phyloP scores from a whole-genome alignment of 257 asterid species.

The Primulina tabacum region DNA sequence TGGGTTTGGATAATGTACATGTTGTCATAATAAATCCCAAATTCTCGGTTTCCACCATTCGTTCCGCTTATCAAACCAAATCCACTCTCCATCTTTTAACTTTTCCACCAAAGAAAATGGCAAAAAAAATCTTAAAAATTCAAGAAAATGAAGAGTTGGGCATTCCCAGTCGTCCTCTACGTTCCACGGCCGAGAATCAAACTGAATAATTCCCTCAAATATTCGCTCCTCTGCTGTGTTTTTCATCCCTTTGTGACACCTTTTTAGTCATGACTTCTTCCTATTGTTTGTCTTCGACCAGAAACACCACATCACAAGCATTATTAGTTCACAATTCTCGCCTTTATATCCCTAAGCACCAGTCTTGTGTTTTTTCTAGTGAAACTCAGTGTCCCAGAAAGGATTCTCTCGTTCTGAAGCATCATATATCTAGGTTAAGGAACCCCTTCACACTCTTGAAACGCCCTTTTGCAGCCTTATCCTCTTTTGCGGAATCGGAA shows the following conservation, averaged over 20 bases:
- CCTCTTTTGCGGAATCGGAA: slow-evolving; percentile 65
- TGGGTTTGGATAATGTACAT: neutral
- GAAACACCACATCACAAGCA: slow-evolving; percentile 42
- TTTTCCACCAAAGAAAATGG: slow-evolving; percentile 22
- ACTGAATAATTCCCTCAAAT: slow-evolving; percentile 36
- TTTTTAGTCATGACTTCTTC: slow-evolving; percentile 54
- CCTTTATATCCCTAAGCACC: slow-evolving; percentile 37
- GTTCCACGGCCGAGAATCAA: slow-evolving; percentile 49
- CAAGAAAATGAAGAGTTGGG: slow-evolving; percentile 26
- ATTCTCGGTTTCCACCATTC: slow-evolving; percentile 41
- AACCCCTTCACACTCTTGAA: slow-evolving; percentile 29
- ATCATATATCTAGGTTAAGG: slow-evolving; percentile 20
- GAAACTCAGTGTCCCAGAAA: slow-evolving; percentile 32
- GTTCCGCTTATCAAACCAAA: slow-evolving; percentile 37
- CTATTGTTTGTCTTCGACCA: slow-evolving; percentile 47
- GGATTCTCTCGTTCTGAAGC: slow-evolving; percentile 38
- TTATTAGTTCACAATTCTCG: slow-evolving; percentile 34
- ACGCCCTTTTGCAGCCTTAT: slow-evolving; percentile 54
- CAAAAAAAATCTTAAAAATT: neutral
- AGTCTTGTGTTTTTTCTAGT: slow-evolving; percentile 20
- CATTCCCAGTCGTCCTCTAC: slow-evolving; percentile 25
- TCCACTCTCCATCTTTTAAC: slow-evolving; percentile 23
- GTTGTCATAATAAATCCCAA: too few relatives aligned
- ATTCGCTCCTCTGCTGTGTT: slow-evolving; percentile 26
- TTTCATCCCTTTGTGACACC: slow-evolving; percentile 17